Base-by-base conservation (phyloP, 768 basidiomycete genomes). In the Butyriboletus loyo region DNA sequence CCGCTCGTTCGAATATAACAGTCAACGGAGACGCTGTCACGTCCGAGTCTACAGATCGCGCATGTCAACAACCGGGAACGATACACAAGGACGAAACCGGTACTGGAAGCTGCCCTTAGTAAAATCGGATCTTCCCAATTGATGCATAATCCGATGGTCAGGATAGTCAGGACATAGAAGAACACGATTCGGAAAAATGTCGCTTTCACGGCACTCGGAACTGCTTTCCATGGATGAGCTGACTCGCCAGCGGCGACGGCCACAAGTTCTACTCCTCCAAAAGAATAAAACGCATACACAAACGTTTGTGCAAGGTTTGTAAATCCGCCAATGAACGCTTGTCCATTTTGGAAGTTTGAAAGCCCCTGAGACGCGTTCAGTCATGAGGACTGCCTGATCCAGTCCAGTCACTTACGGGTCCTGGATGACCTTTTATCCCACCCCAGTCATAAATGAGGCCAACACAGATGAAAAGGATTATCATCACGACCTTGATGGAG, bases 181-280 rank as follows among this genome's bases (percentile, higher is more conserved):
- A 88, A 59, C 36, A 82, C 66, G 55, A 86, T 83, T 32, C 84
- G 77, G 71, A 83, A 74, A 69, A 87, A 86, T 0, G 85, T 86
- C 34, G 81, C 81, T 59, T 83, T 85, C 66, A 86, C 78, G 1
- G 87, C 86, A 0, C 74, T 70, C 4, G 85, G 85, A 27, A 87
- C 79, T 1, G 82, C 68, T 64, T 82, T 81, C 68, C 83, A 75
- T 1, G 86, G 86, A 57, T 76, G 77, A 41, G 75, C 76, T 7
- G 82, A 82, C 70, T 88, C 87, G 31, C 85, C 84, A 10, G 86
- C 86, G n/a, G 86, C 86, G 30, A 89, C 67, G 3, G 84, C 81
- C 37, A 88, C 85, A 10, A 89, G 76, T 58, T 87, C 86, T 28
- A 86, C 81, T 17, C 85, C 83, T 17, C 79, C 82, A 65, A 79